Evolutionary conservation across 108 stramenopile species (phyloP).

Genomic region (Schizochytrium sp.): DNA sequence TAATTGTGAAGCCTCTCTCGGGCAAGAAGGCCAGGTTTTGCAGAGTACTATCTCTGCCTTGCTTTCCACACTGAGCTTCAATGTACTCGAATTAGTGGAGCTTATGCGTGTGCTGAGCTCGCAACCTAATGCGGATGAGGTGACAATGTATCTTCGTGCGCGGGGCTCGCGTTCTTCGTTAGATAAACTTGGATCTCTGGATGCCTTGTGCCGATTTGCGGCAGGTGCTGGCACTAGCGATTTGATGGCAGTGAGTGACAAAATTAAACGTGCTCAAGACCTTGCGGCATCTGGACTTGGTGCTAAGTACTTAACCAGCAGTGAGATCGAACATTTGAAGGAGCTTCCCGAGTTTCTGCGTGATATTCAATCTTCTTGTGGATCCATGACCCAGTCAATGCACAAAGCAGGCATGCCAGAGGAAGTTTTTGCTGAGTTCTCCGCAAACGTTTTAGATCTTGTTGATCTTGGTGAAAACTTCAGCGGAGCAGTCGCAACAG

Average conservation of each 20-base stretch:
- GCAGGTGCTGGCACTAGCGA: not conserved
- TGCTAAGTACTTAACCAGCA: not conserved
- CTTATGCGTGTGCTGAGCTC: not conserved
- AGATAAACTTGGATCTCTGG: not conserved
- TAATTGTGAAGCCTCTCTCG: not conserved
- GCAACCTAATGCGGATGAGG: not conserved
- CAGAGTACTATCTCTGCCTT: not conserved
- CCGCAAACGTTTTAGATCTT: not conserved
- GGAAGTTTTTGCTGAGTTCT: not conserved
- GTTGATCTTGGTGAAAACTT: not conserved
- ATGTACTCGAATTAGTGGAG: not conserved
- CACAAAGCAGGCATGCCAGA: not conserved
- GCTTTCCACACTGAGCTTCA: not conserved
- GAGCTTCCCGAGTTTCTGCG: conserved; percentile 9
- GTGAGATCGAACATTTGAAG: not conserved
- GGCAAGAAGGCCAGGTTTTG: not conserved
- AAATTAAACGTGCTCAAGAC: not conserved
- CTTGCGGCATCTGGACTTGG: not conserved
- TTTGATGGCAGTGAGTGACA: not conserved
- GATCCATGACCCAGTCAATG: not conserved
- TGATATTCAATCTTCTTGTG: not conserved
- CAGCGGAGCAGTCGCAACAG: not conserved
- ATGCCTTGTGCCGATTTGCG: not conserved
- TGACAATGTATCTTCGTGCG: not conserved
- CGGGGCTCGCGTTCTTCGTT: not conserved